Evolutionary conservation across 2,329 filamentous ascomycete genomes (phyloP), one percentile per base, ranked within the genome.

Genomic region (Rhynchosporium agropyri): DNA sequence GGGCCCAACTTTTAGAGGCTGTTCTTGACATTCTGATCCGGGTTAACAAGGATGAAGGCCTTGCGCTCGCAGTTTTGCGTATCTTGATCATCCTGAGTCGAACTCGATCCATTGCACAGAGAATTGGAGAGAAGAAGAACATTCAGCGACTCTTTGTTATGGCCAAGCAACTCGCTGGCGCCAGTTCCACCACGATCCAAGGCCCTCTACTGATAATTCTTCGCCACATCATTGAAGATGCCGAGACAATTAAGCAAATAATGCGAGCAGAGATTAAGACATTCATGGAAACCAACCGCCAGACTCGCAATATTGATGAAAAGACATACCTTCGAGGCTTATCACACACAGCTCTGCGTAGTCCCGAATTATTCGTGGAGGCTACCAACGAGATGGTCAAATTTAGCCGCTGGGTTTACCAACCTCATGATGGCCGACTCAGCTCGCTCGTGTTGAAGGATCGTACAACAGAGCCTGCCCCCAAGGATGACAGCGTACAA

Each of bases 181-280:
- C 87, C 36, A 89, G 90, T 6, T 90, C 92, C 36, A 85, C 90
- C 60, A 88, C 89, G 60, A 83, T 99, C 9, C 85, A 89, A 65
- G 83, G 83, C 65, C 74, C 73, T 40, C 54, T 76, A 38, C 89
- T 98, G 83, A 84, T 94, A 12, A 89, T 97, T 58, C 79, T 99
- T 49, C 88, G 96, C 46, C 95, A 99, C 73, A 89, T 99, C 67
- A 86, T 98, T 60, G 95, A 99, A 76, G 96, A 99, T 72, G 92
- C 97, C 56, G 89, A 92, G 20, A 95, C 89, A 1, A 84, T 98
- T 64, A 91, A 90, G 68, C 91, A 97, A 74, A 88, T 97, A 64
- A 97, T 99, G 90, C 85, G 89, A 58, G 89, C 88, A 33, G 94
- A 98, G 74, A 96, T 99, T 70, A 86, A 88, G 67, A 79, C 84